Conservation (phyloP, 768 basidiomycete species). For the Phaffia australis region DNA sequence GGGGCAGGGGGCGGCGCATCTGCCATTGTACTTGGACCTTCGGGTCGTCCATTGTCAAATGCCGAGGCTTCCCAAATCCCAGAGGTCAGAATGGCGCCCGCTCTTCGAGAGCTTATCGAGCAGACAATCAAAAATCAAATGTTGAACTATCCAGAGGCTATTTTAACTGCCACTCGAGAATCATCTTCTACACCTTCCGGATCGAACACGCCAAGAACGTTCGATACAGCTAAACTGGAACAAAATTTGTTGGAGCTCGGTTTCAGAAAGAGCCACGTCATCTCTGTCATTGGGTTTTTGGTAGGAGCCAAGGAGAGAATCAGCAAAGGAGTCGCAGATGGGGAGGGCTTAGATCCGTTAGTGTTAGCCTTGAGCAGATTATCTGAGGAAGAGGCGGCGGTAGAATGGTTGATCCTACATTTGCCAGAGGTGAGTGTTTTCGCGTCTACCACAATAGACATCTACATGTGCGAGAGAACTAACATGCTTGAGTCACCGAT, state of each 20-base stretch:
- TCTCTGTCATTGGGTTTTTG: conserved; percentile 41
- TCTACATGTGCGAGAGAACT: not conserved
- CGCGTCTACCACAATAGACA: not conserved
- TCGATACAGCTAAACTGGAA: conserved; percentile 44
- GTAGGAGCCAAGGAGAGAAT: conserved; percentile 11
- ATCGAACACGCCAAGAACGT: conserved; percentile 21
- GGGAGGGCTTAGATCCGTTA: conserved; percentile 51
- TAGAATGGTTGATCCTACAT: conserved; percentile 73
- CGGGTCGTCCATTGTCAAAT: conserved; percentile 19
- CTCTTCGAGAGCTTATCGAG: conserved; percentile 69
- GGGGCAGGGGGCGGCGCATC: conserved; percentile 39
- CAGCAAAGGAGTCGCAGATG: conserved; percentile 1
- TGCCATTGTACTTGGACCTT: conserved; percentile 24
- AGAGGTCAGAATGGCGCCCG: conserved; percentile 73
- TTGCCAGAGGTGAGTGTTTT: conserved; percentile 45
- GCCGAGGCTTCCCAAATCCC: conserved; percentile 38
- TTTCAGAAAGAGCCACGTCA: conserved; percentile 46
- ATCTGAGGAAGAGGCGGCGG: conserved; percentile 61
- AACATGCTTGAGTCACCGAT: not conserved
- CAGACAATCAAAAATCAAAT: conserved; percentile 55
- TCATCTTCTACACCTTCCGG: conserved; percentile 28
- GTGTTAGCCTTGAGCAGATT: conserved; percentile 44
- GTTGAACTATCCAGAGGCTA: conserved; percentile 37
- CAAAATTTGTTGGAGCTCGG: conserved; percentile 54
- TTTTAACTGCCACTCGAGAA: conserved; percentile 36